Conservation (phyloP, 768 basidiomycete genomes). For the Brasilioporus rufonigricans region DNA sequence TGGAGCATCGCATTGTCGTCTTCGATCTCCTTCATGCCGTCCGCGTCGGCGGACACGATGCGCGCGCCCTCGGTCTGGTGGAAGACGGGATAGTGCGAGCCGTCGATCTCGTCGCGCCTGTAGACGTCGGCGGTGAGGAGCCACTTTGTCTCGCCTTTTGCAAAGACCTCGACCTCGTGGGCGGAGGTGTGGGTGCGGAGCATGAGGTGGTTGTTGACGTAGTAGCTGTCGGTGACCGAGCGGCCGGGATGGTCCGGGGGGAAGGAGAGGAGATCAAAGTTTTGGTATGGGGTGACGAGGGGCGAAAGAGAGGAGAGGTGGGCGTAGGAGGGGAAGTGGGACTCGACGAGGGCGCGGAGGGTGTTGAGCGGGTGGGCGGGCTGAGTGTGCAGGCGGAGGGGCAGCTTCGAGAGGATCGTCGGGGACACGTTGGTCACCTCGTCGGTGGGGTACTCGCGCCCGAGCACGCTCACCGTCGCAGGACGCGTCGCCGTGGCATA, state of each 20-base stretch:
- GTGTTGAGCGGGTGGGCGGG: constrained; percentile 85
- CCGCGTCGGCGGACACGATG: constrained; percentile 63
- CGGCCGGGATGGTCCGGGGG: constrained; percentile 92
- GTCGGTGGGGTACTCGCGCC: constrained; percentile 74
- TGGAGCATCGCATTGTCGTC: constrained; percentile 69
- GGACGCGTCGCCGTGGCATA: constrained; percentile 13
- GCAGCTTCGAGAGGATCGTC: constrained; percentile 79
- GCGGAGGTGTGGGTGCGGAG: constrained; percentile 98
- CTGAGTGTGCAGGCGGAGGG: constrained; percentile 70
- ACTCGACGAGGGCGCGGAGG: constrained; percentile 79
- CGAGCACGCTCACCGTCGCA: constrained; percentile 49
- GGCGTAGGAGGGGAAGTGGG: constrained; percentile 73
- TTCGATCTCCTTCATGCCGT: constrained; percentile 59
- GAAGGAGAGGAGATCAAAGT: constrained; percentile 97
- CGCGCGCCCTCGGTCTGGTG: constrained; percentile 97
- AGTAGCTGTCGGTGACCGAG: constrained; percentile 89
- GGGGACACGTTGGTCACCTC: constrained; percentile 80
- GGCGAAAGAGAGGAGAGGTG: constrained; percentile 80
- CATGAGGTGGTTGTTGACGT: constrained; percentile 88
- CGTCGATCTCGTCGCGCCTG: constrained; percentile 96
- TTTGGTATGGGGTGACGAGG: constrained; percentile 84
- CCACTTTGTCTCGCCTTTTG: constrained; percentile 75
- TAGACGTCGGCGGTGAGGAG: constrained; percentile 96
- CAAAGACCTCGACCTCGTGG: constrained; percentile 93
- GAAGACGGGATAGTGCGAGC: constrained; percentile 95